A percentile compares a stretch with the other conserved stretches of the same genome.
These are phyloP conservation scores for Malus hybrid DNA, from an alignment of 331 rosid species.

Conservation along the genomic window DNA sequence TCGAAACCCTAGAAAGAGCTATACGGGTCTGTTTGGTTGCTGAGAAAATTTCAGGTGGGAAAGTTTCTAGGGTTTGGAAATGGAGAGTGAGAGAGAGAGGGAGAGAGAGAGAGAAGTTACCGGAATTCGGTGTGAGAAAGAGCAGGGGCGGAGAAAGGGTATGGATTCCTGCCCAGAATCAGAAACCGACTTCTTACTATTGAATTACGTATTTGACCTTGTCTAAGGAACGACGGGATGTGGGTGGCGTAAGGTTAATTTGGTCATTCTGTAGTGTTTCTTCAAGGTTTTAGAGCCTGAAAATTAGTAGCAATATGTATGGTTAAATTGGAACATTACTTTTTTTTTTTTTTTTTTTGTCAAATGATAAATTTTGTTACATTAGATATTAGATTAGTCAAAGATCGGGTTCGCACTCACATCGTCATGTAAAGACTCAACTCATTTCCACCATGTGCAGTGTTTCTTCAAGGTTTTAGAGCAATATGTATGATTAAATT, in stretches of 20 bases:
- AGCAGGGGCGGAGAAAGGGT: background rate
- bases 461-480: too few species aligned
- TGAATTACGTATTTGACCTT: background rate
- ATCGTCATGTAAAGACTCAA: too few species aligned
- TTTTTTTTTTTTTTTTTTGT: too few species aligned
- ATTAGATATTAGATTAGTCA: too few species aligned
- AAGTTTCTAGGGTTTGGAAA: background rate
- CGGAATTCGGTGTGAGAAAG: background rate
- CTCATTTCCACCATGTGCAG: too few species aligned
- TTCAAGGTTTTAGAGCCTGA: background rate
- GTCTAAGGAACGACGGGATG: background rate
- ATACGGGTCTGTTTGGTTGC: background rate
- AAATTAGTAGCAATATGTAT: background rate
- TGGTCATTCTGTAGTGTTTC: background rate
- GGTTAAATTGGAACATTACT: too few species aligned
- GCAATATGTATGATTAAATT: too few species aligned
- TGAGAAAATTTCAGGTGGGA: background rate
- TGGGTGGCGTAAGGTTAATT: background rate
- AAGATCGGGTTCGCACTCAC: rapidly evolving
- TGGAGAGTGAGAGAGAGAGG: background rate
- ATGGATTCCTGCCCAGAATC: background rate
- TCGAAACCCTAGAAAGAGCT: background rate
- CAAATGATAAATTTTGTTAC: too few species aligned
- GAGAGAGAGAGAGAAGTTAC: background rate
- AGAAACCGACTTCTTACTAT: background rate